Evolutionary conservation across 2,329 filamentous ascomycete genomes (phyloP).

Genomic region (Scolecobasidium constrictum): DNA sequence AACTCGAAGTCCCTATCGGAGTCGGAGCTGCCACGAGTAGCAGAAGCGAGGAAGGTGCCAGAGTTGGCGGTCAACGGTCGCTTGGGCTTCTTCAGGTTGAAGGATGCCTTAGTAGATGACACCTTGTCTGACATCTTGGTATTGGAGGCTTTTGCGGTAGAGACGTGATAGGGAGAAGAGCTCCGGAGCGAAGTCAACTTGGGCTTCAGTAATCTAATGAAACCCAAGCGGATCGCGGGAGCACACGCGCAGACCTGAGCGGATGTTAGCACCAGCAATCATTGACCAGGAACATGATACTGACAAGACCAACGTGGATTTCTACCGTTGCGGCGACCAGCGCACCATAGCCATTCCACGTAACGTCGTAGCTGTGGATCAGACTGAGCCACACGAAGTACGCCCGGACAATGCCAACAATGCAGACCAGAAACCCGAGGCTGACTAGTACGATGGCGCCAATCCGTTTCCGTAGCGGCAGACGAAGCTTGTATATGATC

Average conservation of each 20-base stretch:
- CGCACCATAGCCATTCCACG: slow-evolving; percentile 33
- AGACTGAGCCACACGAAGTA: slow-evolving; percentile 32
- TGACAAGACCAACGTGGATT: slow-evolving; percentile 33
- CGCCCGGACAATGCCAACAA: slow-evolving; percentile 31
- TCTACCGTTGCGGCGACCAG: slow-evolving; percentile 36
- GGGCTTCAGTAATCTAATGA: neutral
- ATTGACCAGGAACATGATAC: slow-evolving; percentile 14
- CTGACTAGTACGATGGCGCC: slow-evolving; percentile 29
- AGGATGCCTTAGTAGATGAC: neutral
- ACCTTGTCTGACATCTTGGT: neutral
- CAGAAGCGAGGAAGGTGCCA: neutral
- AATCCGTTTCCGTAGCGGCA: slow-evolving; percentile 30
- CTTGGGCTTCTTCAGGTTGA: neutral
- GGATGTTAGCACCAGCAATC: neutral
- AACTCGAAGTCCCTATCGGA: too few relatives aligned
- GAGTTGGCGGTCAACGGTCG: neutral
- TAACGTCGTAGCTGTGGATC: slow-evolving; percentile 29
- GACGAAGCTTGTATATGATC: slow-evolving; percentile 29
- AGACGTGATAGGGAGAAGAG: neutral
- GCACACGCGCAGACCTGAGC: slow-evolving; percentile 11
- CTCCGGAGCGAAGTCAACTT: neutral
- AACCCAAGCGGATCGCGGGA: slow-evolving; percentile 5
- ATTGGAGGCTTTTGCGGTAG: neutral
- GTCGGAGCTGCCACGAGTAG: too few relatives aligned
- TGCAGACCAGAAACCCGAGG: slow-evolving; percentile 31